Conservation (phyloP, 768 basidiomycete species). For the Tulasnella sp. region DNA sequence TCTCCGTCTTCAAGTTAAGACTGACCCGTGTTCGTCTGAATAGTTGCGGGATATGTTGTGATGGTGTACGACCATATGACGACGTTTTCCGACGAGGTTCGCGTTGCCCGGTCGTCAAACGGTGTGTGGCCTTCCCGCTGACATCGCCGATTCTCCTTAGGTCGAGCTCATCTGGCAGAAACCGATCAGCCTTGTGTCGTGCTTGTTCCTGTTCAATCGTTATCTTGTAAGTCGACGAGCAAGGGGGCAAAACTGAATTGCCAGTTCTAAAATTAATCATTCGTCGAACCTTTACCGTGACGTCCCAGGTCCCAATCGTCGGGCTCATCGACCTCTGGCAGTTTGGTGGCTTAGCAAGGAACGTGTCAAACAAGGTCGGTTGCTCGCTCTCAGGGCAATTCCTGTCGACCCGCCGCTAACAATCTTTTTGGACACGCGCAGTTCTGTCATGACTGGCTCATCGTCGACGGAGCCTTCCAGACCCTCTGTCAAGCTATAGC, state of each 20-base stretch:
- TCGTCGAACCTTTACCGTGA: not conserved
- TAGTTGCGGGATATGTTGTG: conserved; percentile 6
- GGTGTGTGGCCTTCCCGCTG: not conserved
- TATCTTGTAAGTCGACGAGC: not conserved
- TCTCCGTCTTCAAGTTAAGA: not conserved
- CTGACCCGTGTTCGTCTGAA: not conserved
- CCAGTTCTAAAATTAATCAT: not conserved
- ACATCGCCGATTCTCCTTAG: not conserved
- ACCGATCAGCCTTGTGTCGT: conserved; percentile 3
- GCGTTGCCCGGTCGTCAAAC: not conserved
- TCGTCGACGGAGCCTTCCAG: not conserved
- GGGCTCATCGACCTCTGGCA: not conserved
- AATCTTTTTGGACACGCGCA: not conserved
- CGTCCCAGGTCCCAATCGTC: conserved; percentile 2
- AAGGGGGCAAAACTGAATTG: not conserved
- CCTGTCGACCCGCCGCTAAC: no score
- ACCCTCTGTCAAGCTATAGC: not conserved
- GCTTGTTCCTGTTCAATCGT: conserved; percentile 6
- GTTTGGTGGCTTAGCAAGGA: conserved; percentile 6
- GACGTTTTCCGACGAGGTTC: conserved; percentile 10
- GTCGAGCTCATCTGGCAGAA: conserved; percentile 13
- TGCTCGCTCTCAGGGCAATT: no score
- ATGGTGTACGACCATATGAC: conserved; percentile 8
- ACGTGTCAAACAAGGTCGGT: not conserved
- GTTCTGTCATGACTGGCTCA: not conserved